phyloP scores from a whole-genome alignment of 495 filamentous ascomycete species.

The Aspergillus kassunensis region DNA sequence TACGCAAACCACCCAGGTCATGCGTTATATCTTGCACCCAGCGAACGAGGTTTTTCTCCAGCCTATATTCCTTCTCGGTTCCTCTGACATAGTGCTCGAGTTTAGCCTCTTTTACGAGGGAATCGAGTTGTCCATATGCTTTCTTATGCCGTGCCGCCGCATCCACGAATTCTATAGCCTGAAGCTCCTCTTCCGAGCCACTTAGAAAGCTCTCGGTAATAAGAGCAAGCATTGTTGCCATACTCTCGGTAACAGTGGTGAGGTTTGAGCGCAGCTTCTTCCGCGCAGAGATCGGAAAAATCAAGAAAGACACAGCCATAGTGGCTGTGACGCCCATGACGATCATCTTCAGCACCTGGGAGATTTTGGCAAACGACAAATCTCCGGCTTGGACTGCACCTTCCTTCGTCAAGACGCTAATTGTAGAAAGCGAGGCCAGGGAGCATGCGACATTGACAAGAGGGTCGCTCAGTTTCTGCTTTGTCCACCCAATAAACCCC shows the following conservation, averaged over 20 bases:
- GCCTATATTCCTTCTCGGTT: constrained; percentile 73
- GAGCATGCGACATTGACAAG: constrained; percentile 90
- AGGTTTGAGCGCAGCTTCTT: constrained; percentile 71
- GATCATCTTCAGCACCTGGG: constrained; percentile 87
- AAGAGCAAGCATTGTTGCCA: constrained; percentile 75
- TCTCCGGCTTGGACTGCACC: constrained; percentile 75
- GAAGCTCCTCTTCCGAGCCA: constrained; percentile 76
- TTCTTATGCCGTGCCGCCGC: constrained; percentile 64
- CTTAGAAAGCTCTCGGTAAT: constrained; percentile 84
- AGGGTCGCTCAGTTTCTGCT: constrained; percentile 80
- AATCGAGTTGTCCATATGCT: constrained; percentile 68
- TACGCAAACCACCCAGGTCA: constrained; percentile 84
- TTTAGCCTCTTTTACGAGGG: constrained; percentile 81
- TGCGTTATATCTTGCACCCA: constrained; percentile 86
- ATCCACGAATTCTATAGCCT: constrained; percentile 56
- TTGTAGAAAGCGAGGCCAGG: constrained; percentile 83
- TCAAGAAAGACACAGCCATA: constrained; percentile 68
- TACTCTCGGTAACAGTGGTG: constrained; percentile 66
- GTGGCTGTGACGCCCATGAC: constrained; percentile 76
- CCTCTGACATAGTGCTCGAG: constrained; percentile 85
- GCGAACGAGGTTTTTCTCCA: constrained; percentile 75
- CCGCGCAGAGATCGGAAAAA: constrained; percentile 80
- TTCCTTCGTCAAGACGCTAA: constrained; percentile 90
- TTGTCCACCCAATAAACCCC: constrained; percentile 89
- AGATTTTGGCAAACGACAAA: constrained; percentile 77